Percentiles rank a stretch among this genome's conserved stretches.
These are phyloP conservation scores for Fusarium sp. DNA, from an alignment of 2,329 filamentous ascomycete genomes.

Conservation along the genomic window DNA sequence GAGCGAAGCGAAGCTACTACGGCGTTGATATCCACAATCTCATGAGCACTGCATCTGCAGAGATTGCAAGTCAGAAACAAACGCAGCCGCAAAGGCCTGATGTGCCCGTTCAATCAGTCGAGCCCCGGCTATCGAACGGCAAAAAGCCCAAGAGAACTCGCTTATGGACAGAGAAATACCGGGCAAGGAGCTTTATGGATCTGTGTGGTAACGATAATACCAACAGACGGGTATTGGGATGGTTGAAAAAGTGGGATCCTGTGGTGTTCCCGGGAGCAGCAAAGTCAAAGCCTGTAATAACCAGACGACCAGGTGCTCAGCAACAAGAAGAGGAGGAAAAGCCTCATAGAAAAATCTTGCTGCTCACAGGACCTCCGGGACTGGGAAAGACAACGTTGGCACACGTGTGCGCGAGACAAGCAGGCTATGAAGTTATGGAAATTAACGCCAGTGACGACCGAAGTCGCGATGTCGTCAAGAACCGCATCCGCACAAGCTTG, in stretches of 20 bases:
- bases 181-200: slow-evolving; percentile 90
- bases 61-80: slow-evolving; percentile 56
- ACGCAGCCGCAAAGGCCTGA: slow-evolving; percentile 41
- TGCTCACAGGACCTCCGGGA: slow-evolving; percentile 91
- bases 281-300: slow-evolving; percentile 62
- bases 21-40: slow-evolving; percentile 91
- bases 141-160: slow-evolving; percentile 62
- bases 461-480: slow-evolving; percentile 88
- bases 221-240: slow-evolving; percentile 87
- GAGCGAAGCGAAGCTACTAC: slow-evolving; percentile 82
- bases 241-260: slow-evolving; percentile 94
- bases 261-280: slow-evolving; percentile 85
- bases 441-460: slow-evolving; percentile 98
- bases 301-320: slow-evolving; percentile 54
- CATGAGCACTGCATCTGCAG: slow-evolving; percentile 74
- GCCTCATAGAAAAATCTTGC: slow-evolving; percentile 84
- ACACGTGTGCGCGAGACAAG: slow-evolving; percentile 94
- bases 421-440: slow-evolving; percentile 95
- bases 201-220: slow-evolving; percentile 94
- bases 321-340: slow-evolving; percentile 72
- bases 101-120: slow-evolving; percentile 55
- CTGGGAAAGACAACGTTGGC: slow-evolving; percentile 96
- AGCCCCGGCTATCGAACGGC: slow-evolving; percentile 40
- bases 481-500: slow-evolving; percentile 88
- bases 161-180: slow-evolving; percentile 98